Evolutionary conservation across 768 basidiomycete genomes (phyloP), one percentile per base, ranked within the genome.

Genomic region (Mycena amicta): DNA sequence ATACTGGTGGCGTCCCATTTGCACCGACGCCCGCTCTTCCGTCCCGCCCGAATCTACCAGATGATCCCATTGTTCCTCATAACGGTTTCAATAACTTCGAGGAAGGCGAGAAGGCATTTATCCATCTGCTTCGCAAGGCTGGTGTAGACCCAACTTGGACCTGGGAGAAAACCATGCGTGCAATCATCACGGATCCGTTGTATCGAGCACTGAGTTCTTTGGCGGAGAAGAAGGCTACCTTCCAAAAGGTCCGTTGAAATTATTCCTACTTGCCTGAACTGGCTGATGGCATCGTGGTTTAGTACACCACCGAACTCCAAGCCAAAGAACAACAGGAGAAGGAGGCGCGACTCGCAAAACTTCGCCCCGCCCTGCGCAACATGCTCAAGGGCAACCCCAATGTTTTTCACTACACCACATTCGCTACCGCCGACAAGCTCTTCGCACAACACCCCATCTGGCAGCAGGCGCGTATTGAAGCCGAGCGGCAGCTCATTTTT

Each of bases 81-180:
- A 93, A 93, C 58, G 94, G 94, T 3, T 98, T 95, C 67, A 65
- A 82, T 45, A 96, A 92, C 4, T 73, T 86, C 12, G 92, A 93
- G 66, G 93, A 97, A 66, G 95, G 93, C 22, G 95, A 97, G 72
- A 91, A 92, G 69, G 97, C 95, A 13, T 99, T 99, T 72, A 85
- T 87, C 68, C 92, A 92, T 75, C 77, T 99, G 56, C 75, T 99
- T 65, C 83, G 89, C 66, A 93, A 93, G 75, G 89, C 92, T 46
- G 92, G 92, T 29, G 90, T 98, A 41, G 92, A 93, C 73, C 87
- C 90, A 45, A 88, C 83, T 62, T 98, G 93, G 92, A 93, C 93
- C 31, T 99, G 97, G 97, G 97, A 99, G 72, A 88, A 92, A 76
- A 94, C 95, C 52, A 97, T 98, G 92, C 85, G 95, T 70, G 90